phyloP scores from a whole-genome alignment of 257 asterid genomes.

The Nicotiana tomentosiformis region DNA sequence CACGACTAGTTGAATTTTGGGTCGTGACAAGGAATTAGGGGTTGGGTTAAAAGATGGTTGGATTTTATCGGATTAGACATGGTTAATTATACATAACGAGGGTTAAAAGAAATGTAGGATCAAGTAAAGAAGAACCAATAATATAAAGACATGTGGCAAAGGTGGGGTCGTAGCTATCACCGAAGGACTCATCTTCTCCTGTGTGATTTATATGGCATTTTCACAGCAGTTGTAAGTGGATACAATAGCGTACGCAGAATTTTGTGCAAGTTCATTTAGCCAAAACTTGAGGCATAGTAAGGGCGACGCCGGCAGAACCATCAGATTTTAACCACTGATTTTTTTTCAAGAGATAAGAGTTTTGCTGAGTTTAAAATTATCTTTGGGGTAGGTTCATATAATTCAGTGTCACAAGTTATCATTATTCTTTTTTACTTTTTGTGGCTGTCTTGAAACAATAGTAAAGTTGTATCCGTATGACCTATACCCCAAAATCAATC shows the following conservation, averaged over 20 bases:
- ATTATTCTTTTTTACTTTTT: not conserved
- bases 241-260: not conserved
- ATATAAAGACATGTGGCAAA: too few relatives aligned
- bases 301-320: not conserved
- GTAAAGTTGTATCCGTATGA: too few relatives aligned
- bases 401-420: not conserved
- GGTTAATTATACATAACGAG: too few relatives aligned
- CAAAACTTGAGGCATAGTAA: not conserved
- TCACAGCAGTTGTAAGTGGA: not conserved
- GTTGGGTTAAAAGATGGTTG: too few relatives aligned
- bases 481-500: too few relatives aligned
- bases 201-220: not conserved
- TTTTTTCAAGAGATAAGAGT: not conserved
- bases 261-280: not conserved
- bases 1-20: too few relatives aligned
- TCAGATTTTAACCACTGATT: too few relatives aligned
- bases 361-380: not conserved
- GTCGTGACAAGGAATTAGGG: too few relatives aligned
- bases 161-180: not conserved
- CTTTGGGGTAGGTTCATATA: not conserved
- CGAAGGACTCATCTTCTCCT: not conserved
- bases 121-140: too few relatives aligned
- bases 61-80: too few relatives aligned
- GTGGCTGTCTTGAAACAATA: not conserved
- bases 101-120: too few relatives aligned